Evolutionary conservation across 306 rosid species (phyloP).

Genomic region (Cucurbita pepo): DNA sequence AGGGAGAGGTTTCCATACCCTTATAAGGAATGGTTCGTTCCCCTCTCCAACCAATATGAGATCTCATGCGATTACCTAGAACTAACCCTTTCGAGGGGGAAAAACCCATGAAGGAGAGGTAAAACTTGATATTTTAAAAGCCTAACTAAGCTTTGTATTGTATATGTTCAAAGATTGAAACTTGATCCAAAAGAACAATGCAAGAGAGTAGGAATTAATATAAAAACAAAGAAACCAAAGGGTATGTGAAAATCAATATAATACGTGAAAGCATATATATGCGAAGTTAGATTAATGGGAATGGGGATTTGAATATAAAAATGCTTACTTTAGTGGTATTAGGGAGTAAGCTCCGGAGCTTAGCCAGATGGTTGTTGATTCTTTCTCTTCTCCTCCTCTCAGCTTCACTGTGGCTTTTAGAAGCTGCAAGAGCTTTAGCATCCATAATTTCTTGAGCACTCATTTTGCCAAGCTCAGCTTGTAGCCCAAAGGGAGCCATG

Average conservation of each 20-base stretch:
- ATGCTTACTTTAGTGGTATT: conserved; percentile 81
- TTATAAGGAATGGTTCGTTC: no score
- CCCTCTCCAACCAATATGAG: no score
- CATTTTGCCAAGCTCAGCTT: conserved; percentile 69
- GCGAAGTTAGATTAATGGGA: no score
- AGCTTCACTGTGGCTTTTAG: conserved; percentile 89
- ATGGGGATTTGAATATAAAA: neutral
- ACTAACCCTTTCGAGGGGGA: no score
- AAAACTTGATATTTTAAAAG: no score
- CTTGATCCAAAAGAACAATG: neutral
- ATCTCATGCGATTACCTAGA: no score
- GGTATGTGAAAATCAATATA: neutral
- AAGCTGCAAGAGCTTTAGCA: conserved; percentile 90
- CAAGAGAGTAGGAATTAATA: neutral
- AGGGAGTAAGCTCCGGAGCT: conserved; percentile 71
- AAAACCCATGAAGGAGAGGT: no score
- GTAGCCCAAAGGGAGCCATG: conserved; percentile 49
- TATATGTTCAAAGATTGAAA: neutral
- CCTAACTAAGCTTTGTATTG: neutral
- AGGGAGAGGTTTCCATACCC: no score
- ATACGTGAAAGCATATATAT: neutral
- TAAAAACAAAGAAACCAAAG: neutral
- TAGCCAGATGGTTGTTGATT: conserved; percentile 90
- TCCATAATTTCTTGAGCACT: conserved; percentile 93
- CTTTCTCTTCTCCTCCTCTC: conserved; percentile 88